Evolutionary conservation across 1,284 basidiomycete species (phyloP), one percentile per base, ranked within the genome.

Genomic region (Trichosporon asahii): DNA sequence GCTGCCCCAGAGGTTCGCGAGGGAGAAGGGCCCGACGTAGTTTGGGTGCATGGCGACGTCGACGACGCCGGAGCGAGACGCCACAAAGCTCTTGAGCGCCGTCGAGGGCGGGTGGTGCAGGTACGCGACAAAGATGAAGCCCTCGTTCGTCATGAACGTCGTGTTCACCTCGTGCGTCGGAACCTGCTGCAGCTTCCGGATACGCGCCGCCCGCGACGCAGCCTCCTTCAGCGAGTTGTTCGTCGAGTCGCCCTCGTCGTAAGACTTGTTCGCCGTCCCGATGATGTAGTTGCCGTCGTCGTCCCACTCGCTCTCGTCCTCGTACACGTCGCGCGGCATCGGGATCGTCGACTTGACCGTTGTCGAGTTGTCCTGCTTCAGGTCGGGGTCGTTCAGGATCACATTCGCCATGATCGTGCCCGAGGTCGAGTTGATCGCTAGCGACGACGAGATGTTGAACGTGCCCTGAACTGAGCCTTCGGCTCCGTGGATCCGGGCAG

Each of bases 11-110:
- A 74, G 46, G 57, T 77, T 78, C 57, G 73, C 73, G 29, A 80
- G 68, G 1, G 79, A 75, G 60, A 82, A 83, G 3, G 80, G 76
- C 2, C 83, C 83, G 53, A 83, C 74, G 66, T 76, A 84, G 61
- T 79, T 79, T 4, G 82, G 81, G 71, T 81, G 76, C 67, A 83
- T 70, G 0, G 74, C 61, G 6, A 82, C 70, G 53, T 74, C 72
- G 64, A 80, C 77, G 61, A 78, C 76, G 40, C 82, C 82, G 27
- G 75, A 75, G 21, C 75, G 72, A 7, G 79, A 79, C 4, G 68
- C 68, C 15, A 79, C 72, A 5, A 75, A 70, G 11, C 78, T 70
- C 21, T 75, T 73, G 3, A 84, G 70, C 1, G 78, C 74, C 14
- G 77, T 74, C 0, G 66, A 69, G 0, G 80, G 74, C 1, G 81